Conservation (phyloP, 495 filamentous ascomycete species). For the Tuber umbilicatum region DNA sequence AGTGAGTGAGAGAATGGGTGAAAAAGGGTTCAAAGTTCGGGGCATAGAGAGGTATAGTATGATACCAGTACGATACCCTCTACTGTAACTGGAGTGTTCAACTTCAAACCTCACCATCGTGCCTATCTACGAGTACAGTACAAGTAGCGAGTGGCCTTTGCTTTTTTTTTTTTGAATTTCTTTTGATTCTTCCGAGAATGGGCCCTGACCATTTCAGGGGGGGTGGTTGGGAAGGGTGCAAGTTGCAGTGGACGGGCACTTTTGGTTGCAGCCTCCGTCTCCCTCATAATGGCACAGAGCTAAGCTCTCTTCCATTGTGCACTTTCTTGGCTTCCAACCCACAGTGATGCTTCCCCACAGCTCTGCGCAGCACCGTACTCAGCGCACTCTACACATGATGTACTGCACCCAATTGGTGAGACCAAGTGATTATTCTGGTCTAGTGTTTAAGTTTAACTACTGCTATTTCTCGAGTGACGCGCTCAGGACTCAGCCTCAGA, state of each 20-base stretch:
- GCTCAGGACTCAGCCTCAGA: not conserved
- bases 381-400: too few relatives aligned
- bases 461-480: not conserved
- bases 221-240: constrained; percentile 1
- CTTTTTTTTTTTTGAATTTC: not conserved
- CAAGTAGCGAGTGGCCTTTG: not conserved
- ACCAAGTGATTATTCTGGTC: not conserved
- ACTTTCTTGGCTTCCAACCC: not conserved
- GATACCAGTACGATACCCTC: too few relatives aligned
- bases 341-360: not conserved
- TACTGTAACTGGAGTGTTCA: not conserved
- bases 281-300: not conserved
- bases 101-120: not conserved
- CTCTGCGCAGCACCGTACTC: not conserved
- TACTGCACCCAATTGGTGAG: not conserved
- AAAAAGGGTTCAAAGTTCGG: not conserved
- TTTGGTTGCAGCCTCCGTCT: not conserved
- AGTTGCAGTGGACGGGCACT: not conserved
- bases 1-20: not conserved
- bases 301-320: not conserved
- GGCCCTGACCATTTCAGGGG: not conserved
- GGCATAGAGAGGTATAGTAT: not conserved
- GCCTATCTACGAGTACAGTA: too few relatives aligned
- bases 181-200: not conserved
- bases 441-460: not conserved